Evolutionary conservation across 225 moss, liverwort and hornwort genomes (phyloP).

Genomic region (Climacium dendroides): DNA sequence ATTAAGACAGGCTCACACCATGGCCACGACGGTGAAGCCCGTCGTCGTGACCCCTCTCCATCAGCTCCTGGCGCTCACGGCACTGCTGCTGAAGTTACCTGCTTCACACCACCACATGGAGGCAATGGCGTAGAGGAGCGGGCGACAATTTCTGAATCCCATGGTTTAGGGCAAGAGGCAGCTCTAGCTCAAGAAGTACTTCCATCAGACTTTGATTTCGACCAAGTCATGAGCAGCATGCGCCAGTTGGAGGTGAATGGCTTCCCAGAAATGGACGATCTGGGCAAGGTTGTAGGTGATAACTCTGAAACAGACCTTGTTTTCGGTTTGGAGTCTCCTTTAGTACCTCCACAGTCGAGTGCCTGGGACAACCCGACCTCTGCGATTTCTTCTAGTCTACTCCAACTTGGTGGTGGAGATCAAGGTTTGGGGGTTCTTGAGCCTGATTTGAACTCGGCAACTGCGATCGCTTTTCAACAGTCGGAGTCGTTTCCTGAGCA

Average conservation of each 20-base stretch:
- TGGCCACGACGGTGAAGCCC: background rate
- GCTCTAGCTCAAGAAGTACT: background rate
- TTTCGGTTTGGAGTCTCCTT: background rate
- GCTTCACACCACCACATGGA: background rate
- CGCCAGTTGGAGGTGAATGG: background rate
- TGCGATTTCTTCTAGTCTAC: background rate
- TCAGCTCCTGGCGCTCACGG: background rate
- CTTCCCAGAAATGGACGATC: background rate
- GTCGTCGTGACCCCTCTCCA: background rate
- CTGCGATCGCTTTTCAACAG: background rate
- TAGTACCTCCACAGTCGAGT: background rate
- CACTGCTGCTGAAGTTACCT: background rate
- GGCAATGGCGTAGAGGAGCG: background rate
- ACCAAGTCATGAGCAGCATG: accelerated
- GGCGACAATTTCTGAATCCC: background rate
- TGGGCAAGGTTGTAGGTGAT: background rate
- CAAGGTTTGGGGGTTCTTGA: background rate
- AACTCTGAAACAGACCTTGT: background rate
- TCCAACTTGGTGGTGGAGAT: background rate
- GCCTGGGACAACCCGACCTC: background rate
- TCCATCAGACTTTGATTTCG: background rate
- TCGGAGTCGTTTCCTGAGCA: background rate
- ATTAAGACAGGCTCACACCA: background rate
- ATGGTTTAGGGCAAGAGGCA: background rate
- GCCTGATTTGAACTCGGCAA: background rate